phyloP scores from a whole-genome alignment of 306 rosid species.

The Oxytropis ochrocephala region DNA sequence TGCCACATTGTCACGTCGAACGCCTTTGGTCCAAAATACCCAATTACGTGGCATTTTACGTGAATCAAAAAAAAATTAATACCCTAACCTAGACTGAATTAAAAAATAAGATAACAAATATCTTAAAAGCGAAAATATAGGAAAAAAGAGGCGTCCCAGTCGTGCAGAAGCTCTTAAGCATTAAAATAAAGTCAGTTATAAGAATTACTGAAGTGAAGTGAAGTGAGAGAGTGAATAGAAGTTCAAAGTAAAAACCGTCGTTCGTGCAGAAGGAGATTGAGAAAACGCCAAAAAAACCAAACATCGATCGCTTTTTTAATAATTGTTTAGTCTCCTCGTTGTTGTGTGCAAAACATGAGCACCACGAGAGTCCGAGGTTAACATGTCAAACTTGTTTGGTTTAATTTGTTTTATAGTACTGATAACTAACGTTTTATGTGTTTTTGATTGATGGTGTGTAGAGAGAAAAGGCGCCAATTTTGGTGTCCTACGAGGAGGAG shows the following conservation, averaged over 20 bases:
- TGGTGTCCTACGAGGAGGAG: neutral
- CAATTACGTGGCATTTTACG: no score
- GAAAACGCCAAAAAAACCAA: neutral
- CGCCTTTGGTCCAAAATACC: no score
- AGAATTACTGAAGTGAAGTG: neutral
- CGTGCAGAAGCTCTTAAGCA: no score
- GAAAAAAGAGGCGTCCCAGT: no score
- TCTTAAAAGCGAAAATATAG: no score
- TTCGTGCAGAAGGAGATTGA: neutral
- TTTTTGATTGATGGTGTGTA: neutral
- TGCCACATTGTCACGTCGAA: no score
- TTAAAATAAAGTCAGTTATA: no score
- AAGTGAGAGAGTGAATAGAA: neutral
- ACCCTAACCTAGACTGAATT: no score
- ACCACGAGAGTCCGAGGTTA: neutral
- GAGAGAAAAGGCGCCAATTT: slow-evolving; percentile 9
- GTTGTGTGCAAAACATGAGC: neutral
- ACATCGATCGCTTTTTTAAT: neutral
- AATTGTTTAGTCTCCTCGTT: neutral
- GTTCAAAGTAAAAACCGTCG: neutral
- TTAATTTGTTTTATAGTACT: neutral
- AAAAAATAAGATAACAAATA: no score
- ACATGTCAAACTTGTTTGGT: neutral
- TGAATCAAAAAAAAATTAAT: no score
- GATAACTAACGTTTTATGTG: neutral